A percentile compares a stretch with the other conserved stretches of the same genome.
phyloP scores from a whole-genome alignment of 1,284 basidiomycete species.

The Fomitopsis schrenkii region DNA sequence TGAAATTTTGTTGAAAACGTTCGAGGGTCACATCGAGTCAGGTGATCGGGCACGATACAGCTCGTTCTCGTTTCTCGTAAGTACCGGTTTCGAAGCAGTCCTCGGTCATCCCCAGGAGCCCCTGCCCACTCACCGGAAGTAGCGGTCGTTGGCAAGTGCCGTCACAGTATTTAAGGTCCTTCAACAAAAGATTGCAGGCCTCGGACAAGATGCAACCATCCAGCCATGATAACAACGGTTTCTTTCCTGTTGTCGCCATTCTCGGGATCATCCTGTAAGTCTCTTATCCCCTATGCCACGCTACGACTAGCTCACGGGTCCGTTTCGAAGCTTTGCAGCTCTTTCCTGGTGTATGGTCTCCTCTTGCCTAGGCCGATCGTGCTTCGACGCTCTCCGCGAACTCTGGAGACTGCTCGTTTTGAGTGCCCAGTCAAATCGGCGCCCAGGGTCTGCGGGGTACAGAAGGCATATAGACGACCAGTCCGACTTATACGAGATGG shows the following conservation, averaged over 20 bases:
- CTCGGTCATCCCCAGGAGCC: no score
- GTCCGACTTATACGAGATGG: constrained; percentile 60
- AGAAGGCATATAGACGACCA: constrained; percentile 36
- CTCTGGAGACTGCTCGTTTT: constrained; percentile 38
- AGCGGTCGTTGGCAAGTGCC: no score
- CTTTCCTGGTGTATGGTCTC: constrained; percentile 63
- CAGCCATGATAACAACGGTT: not conserved
- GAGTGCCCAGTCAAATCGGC: constrained; percentile 27
- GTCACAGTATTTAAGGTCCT: no score
- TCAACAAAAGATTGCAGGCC: no score
- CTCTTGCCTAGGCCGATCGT: constrained; percentile 55
- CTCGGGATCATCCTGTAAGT: constrained; percentile 44
- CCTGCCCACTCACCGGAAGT: no score
- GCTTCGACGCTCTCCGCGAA: constrained; percentile 37
- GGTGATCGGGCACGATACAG: no score
- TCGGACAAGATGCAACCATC: not conserved
- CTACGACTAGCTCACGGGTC: constrained; percentile 1
- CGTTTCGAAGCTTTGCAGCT: constrained; percentile 38
- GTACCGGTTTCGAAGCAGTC: no score
- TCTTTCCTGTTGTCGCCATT: constrained; percentile 26
- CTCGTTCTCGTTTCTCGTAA: no score
- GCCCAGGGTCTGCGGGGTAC: constrained; percentile 25
- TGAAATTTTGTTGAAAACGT: no score
- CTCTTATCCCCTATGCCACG: constrained; percentile 1
- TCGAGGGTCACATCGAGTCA: no score